Base-by-base conservation (phyloP, 129 eudicot species). In the Deinandra increscens region DNA sequence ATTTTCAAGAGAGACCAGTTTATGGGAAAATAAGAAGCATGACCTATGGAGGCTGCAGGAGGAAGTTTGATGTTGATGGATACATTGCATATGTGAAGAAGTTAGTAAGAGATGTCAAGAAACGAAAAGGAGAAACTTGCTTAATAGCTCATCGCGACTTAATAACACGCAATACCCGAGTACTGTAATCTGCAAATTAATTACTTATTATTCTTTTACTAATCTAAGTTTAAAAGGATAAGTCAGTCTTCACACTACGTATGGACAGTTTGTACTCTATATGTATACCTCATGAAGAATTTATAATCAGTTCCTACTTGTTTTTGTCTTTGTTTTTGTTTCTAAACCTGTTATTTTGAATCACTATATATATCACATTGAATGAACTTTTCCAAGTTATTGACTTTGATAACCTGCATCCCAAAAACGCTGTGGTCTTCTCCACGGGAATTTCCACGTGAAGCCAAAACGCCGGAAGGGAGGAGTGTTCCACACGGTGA, bases 31-130 rank as follows among this genome's bases (percentile, higher is more conserved):
- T 94, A 72, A 81, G 99, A 60, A 87, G 84, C 79, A 94, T 94
- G 99, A 87, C 86, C 78, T 94, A 85, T 33, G 96, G 87, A 8
- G 99, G 99, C 6, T 94, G 99, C 91, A 87, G 84, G 65, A 87
- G 97, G 84, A 94, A 94, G 67, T 94, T 94, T 29, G 78, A 90
- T 31, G 97, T 90, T 17, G 94, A 90, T 73, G 94, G 87, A 17
- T 94, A 94, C 71, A 87, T 87, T 73, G 69, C 96, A 17, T 80
- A 89, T 39, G 85, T 87, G 45, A 82, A 90, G 89, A 82, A 81
- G 69, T 60, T 90, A 23, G 96, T 90, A 17, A 85, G 89, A 76
- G 87, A 85, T 54, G 73, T 75, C 48, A 90, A 84, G 86, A 94
- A 94, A 78, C 79, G 88, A 73, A 83, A 94, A 79, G 91, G 81